phyloP scores from a whole-genome alignment of 495 filamentous ascomycete genomes.

The Lindgomyces ingoldianus region DNA sequence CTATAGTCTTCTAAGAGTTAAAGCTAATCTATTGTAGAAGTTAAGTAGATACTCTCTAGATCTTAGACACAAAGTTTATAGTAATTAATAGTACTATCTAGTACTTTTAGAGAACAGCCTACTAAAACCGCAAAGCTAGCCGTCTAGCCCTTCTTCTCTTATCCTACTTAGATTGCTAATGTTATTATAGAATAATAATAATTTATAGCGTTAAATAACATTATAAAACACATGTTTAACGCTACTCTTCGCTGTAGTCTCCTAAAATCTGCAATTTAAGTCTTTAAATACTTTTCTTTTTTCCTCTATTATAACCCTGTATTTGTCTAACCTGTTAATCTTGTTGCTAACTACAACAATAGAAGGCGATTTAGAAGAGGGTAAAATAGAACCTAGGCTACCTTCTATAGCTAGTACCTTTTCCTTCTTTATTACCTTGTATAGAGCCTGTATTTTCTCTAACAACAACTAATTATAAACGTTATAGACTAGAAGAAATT shows the following conservation, averaged over 20 bases:
- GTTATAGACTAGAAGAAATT: too few species aligned
- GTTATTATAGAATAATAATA: not conserved
- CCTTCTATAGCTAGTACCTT: too few species aligned
- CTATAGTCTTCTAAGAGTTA: not conserved
- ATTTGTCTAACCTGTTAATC: too few species aligned
- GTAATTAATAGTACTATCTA: slow-evolving; percentile 9
- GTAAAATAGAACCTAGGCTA: too few species aligned
- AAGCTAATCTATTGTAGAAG: not conserved
- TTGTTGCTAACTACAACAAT: too few species aligned
- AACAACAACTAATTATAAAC: too few species aligned
- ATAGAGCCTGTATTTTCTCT: too few species aligned
- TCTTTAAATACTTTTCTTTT: not conserved
- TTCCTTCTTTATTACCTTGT: too few species aligned
- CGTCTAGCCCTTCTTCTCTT: not conserved
- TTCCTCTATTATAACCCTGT: not conserved
- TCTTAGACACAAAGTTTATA: slow-evolving; percentile 5
- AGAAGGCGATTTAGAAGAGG: too few species aligned
- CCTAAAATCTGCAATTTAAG: not conserved
- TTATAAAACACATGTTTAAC: not conserved
- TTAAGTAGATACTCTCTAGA: slow-evolving; percentile 6
- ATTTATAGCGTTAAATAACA: slow-evolving; percentile 1
- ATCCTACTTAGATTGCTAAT: slow-evolving; percentile 1
- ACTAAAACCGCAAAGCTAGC: not conserved
- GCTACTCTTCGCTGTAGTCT: not conserved
- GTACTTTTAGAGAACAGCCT: slow-evolving; percentile 6